A percentile compares a stretch with the other conserved stretches of the same genome.
Conservation (phyloP, 495 filamentous ascomycete genomes). For the Penicillium verhagenii region DNA sequence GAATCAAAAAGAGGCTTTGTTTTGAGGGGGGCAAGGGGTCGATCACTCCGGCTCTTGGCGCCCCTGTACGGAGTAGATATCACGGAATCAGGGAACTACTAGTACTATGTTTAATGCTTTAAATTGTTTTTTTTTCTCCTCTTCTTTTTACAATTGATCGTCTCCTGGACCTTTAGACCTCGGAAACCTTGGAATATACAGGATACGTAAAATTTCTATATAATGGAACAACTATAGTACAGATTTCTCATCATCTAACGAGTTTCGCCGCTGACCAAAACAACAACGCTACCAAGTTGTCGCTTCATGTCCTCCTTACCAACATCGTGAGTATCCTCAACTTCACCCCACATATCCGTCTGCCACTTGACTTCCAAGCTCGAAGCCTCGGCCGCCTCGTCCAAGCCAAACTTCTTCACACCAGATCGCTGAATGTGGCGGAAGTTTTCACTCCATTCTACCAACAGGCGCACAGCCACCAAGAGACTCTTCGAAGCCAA, state of each 20-base stretch:
- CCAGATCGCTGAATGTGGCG: slow-evolving; percentile 34
- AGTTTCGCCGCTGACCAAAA: slow-evolving; percentile 66
- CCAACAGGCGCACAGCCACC: slow-evolving; percentile 70
- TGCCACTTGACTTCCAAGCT: slow-evolving; percentile 90
- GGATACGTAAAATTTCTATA: not conserved
- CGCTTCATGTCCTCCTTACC: slow-evolving; percentile 86
- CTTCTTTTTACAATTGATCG: too few relatives aligned
- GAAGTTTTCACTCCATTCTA: slow-evolving; percentile 84
- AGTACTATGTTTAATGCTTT: too few relatives aligned
- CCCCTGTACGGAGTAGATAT: slow-evolving; percentile 3
- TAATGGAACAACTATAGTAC: slow-evolving; percentile 13
- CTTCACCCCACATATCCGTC: slow-evolving; percentile 88
- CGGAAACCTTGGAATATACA: not conserved
- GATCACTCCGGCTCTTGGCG: slow-evolving; percentile 21
- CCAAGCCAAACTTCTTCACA: slow-evolving; percentile 45
- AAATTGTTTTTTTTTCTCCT: too few relatives aligned
- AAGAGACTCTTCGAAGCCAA: slow-evolving; percentile 85
- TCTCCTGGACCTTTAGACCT: too few relatives aligned
- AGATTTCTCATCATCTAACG: slow-evolving; percentile 16
- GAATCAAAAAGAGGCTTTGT: not conserved
- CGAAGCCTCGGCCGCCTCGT: slow-evolving; percentile 70
- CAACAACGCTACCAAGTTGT: slow-evolving; percentile 81
- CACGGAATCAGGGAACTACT: not conserved
- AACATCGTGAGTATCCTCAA: slow-evolving; percentile 98
- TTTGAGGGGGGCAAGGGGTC: slow-evolving; percentile 10